These are phyloP conservation scores for Russula foetens DNA, from an alignment of 768 basidiomycete genomes.

Conservation along the genomic window DNA sequence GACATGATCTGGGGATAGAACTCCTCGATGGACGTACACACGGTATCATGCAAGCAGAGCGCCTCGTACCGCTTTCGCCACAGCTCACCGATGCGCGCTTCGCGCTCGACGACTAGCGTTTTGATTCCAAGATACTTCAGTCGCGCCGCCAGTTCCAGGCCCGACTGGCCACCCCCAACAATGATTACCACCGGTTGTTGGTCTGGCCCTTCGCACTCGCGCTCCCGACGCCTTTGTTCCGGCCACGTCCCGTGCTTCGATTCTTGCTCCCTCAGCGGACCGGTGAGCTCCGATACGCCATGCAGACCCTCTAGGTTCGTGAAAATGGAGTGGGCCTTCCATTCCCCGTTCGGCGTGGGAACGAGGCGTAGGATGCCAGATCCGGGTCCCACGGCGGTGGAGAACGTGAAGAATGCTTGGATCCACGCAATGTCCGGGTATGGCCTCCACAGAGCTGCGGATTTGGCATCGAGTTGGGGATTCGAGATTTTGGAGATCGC, in stretches of 20 bases:
- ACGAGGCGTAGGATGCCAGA: conserved; percentile 42
- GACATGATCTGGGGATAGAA: background rate
- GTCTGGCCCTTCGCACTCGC: conserved; percentile 31
- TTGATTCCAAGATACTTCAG: conserved; percentile 44
- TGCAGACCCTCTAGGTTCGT: conserved; percentile 46
- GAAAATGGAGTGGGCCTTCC: conserved; percentile 42
- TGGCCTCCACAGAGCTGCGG: conserved; percentile 22
- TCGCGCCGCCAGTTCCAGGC: conserved; percentile 49
- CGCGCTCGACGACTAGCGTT: conserved; percentile 54
- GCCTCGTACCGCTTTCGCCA: conserved; percentile 64
- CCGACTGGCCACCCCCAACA: conserved; percentile 45
- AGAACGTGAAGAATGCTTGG: conserved; percentile 39
- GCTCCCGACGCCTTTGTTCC: conserved; percentile 30
- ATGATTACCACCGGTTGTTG: conserved; percentile 45
- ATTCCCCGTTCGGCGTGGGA: conserved; percentile 33
- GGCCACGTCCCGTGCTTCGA: conserved; percentile 37
- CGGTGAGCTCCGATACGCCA: conserved; percentile 36
- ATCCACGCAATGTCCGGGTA: conserved; percentile 36
- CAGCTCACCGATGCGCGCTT: conserved; percentile 49
- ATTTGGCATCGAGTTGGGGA: conserved; percentile 24
- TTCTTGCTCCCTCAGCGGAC: conserved; percentile 27
- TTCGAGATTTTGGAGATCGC: conserved; percentile 15
- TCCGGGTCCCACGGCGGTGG: conserved; percentile 31
- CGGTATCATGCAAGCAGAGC: conserved; percentile 57
- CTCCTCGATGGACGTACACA: conserved; percentile 38